Evolutionary conservation across 371 early-diverging fungal species (phyloP).

Genomic region (Mucor saturninus): DNA sequence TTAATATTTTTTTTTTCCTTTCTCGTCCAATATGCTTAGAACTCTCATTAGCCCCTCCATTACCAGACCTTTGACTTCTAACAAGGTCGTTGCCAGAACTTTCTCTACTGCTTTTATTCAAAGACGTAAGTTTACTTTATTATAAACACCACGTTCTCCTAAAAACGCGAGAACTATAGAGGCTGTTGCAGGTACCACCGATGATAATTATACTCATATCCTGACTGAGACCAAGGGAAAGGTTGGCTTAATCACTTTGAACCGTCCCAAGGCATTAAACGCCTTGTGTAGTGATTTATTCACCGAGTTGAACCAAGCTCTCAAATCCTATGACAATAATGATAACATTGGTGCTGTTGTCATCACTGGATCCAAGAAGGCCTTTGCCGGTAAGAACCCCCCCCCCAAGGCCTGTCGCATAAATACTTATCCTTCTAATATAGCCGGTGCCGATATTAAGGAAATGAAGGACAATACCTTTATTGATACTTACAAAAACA

Average conservation of each 20-base stretch:
- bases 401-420: neutral
- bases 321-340: slow-evolving; percentile 81
- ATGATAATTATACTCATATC: slow-evolving; percentile 67
- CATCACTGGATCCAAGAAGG: slow-evolving; percentile 94
- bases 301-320: slow-evolving; percentile 89
- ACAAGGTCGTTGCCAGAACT: slow-evolving; percentile 33
- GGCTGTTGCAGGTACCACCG: slow-evolving; percentile 43
- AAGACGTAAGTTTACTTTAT: slow-evolving; percentile 34
- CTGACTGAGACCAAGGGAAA: slow-evolving; percentile 79
- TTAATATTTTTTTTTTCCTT: slow-evolving; percentile 9
- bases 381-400: slow-evolving; percentile 84
- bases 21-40: slow-evolving; percentile 40
- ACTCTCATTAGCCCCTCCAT: slow-evolving; percentile 44
- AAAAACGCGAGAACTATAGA: slow-evolving; percentile 11
- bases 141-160: slow-evolving; percentile 5
- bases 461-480: slow-evolving; percentile 93
- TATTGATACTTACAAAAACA: slow-evolving; percentile 84
- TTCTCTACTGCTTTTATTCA: slow-evolving; percentile 43
- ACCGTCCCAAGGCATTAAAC: slow-evolving; percentile 96
- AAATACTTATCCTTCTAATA: neutral
- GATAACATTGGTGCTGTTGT: slow-evolving; percentile 88
- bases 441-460: slow-evolving; percentile 98
- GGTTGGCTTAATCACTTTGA: slow-evolving; percentile 88
- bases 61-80: slow-evolving; percentile 45
- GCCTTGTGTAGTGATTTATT: slow-evolving; percentile 94